These are phyloP conservation scores for Heimioporus sp. DNA, from an alignment of 768 basidiomycete genomes.

Conservation along the genomic window DNA sequence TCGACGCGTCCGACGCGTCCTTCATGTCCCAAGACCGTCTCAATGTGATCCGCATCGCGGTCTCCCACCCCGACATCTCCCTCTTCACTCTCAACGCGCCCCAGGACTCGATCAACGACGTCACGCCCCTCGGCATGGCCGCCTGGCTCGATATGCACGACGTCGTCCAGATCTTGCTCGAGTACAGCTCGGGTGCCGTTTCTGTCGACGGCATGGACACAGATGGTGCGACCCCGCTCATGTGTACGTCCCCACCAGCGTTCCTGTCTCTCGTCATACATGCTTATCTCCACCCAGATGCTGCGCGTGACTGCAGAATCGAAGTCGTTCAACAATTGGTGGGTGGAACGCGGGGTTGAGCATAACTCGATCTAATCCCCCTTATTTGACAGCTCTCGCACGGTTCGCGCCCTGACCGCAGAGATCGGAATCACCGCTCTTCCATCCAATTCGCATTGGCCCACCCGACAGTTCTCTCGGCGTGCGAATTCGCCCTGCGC, in stretches of 20 bases:
- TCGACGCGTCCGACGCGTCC: slow-evolving; percentile 71
- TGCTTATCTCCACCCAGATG: slow-evolving; percentile 46
- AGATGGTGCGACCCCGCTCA: slow-evolving; percentile 75
- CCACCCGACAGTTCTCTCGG: slow-evolving; percentile 64
- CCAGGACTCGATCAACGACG: slow-evolving; percentile 64
- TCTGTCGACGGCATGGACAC: slow-evolving; percentile 73
- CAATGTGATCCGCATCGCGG: slow-evolving; percentile 52
- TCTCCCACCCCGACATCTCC: slow-evolving; percentile 56
- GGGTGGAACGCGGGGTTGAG: slow-evolving; percentile 24
- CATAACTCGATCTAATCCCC: slow-evolving; percentile 5
- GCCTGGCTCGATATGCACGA: slow-evolving; percentile 70
- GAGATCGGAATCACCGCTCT: slow-evolving; percentile 70
- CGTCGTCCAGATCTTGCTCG: slow-evolving; percentile 61
- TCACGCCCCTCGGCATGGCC: slow-evolving; percentile 75
- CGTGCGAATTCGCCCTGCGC: slow-evolving; percentile 66
- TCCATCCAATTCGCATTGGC: slow-evolving; percentile 65
- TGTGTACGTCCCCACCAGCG: slow-evolving; percentile 58
- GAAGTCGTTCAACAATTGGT: slow-evolving; percentile 70
- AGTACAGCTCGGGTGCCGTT: slow-evolving; percentile 57
- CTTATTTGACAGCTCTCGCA: slow-evolving; percentile 43
- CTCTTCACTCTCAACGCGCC: slow-evolving; percentile 75
- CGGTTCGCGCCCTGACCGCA: slow-evolving; percentile 70
- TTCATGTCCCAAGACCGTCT: slow-evolving; percentile 59
- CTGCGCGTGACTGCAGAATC: slow-evolving; percentile 68
- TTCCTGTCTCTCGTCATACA: slow-evolving; percentile 2